These are phyloP conservation scores for Fusarium sp. DNA, from an alignment of 2,329 filamentous ascomycete genomes.

Conservation along the genomic window DNA sequence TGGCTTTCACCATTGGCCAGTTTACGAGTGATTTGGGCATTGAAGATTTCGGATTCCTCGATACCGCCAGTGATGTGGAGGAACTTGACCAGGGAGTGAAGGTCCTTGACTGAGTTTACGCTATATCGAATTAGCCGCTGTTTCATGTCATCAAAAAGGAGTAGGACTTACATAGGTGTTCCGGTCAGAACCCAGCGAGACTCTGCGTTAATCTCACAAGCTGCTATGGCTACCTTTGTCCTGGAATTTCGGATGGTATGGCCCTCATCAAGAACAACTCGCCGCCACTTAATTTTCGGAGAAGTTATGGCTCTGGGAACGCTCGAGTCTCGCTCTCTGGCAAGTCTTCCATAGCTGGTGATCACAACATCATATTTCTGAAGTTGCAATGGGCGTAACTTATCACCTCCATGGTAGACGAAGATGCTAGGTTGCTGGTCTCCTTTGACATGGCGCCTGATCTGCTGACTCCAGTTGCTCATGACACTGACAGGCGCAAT, in stretches of 20 bases:
- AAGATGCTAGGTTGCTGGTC: constrained; percentile 73
- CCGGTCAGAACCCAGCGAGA: constrained; percentile 84
- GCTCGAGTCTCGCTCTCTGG: constrained; percentile 67
- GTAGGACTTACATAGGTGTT: constrained; percentile 75
- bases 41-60: constrained; percentile 78
- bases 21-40: constrained; percentile 68
- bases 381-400: constrained; percentile 66
- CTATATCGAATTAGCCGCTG: constrained; percentile 48
- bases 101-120: constrained; percentile 82
- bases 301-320: constrained; percentile 53
- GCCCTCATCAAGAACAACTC: constrained; percentile 84
- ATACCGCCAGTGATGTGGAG: constrained; percentile 79
- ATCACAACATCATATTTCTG: constrained; percentile 78
- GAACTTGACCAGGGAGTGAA: constrained; percentile 83
- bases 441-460: constrained; percentile 73
- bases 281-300: constrained; percentile 71
- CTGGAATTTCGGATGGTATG: constrained; percentile 83
- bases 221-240: constrained; percentile 77
- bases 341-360: constrained; percentile 84
- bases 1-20: constrained; percentile 65
- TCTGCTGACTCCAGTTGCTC: constrained; percentile 90
- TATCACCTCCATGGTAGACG: constrained; percentile 77
- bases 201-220: constrained; percentile 71
- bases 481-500: constrained; percentile 86
- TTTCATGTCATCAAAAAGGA: background rate